Base-by-base conservation (phyloP, 257 asterid species). In the Fraxinus excelsior region DNA sequence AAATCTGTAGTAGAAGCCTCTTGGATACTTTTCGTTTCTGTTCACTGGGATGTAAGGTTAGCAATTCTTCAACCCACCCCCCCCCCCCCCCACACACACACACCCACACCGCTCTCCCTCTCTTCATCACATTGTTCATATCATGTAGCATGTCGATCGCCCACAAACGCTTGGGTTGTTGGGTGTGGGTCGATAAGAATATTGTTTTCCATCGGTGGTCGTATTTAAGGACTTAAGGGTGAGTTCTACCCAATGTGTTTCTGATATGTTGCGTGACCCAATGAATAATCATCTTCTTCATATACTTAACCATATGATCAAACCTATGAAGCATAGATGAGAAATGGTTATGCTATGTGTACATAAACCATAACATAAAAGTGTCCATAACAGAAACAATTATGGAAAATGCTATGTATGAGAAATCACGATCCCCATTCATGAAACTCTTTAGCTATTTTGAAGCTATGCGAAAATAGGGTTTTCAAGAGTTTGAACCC, bases 41-140 rank as follows among this genome's bases (percentile, higher is more conserved):
- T 67, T 95, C 99, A 67, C 80, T 95, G 84, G 98, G 98, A 16
- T 95, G 99, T 62, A 95, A 95, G 99, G 99, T 94, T 31, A 77
- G 80, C 67, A 60, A 60, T 13, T 11, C 35, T 29, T 21, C n/a
- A n/a, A n/a, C n/a, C n/a, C n/a, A n/a, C n/a, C n/a, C n/a, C n/a
- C n/a, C n/a, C n/a, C n/a, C n/a, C n/a, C n/a, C n/a, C n/a, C n/a
- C n/a, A n/a, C n/a, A n/a, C n/a, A n/a, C n/a, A n/a, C n/a, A n/a
- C n/a, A n/a, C n/a, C n/a, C n/a, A n/a, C n/a, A n/a, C n/a, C n/a
- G n/a, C n/a, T 23, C 49, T 18, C 64, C 19, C 18, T 67, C 31
- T n/a, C 14, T 60, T 25, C 1, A 19, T 56, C 32, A 60, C 32
- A 23, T 60, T 60, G 6, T 2, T 60, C 67, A 16, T 46, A 56